A percentile compares a stretch with the other conserved stretches of the same genome.
phyloP scores from a whole-genome alignment of 2,329 filamentous ascomycete species.

The Trichoderma atroviride region DNA sequence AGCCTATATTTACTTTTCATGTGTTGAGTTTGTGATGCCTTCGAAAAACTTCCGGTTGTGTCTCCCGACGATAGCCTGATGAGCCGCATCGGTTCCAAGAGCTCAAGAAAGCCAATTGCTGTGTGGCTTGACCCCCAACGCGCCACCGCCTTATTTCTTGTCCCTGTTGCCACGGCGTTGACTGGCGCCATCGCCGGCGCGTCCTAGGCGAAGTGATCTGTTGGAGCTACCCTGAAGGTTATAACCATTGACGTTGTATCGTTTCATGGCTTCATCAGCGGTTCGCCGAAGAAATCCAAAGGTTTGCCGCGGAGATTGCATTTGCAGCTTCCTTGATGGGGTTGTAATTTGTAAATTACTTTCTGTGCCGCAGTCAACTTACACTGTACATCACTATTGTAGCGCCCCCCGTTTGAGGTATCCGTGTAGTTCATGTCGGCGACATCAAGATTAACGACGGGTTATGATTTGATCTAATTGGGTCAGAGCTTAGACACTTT shows the following conservation, averaged over 20 bases:
- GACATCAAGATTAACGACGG: not conserved
- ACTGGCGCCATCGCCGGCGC: not conserved
- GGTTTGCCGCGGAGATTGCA: not conserved
- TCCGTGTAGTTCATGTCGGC: not conserved
- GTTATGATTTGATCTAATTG: not conserved
- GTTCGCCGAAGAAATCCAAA: not conserved
- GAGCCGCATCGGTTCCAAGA: not conserved
- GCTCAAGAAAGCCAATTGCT: not conserved
- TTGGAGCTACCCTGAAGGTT: slow-evolving; percentile 16
- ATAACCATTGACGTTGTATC: slow-evolving; percentile 1
- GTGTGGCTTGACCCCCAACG: slow-evolving; percentile 6
- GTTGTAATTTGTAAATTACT: not conserved
- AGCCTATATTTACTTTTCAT: not conserved
- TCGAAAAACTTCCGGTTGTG: not conserved
- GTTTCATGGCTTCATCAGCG: not conserved
- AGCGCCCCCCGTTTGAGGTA: not conserved
- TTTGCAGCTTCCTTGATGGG: not conserved
- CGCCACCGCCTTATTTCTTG: slow-evolving; percentile 2
- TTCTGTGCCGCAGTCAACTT: not conserved
- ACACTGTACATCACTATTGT: not conserved
- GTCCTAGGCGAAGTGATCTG: not conserved
- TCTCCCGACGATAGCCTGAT: not conserved
- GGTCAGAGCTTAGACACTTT: slow-evolving; percentile 34
- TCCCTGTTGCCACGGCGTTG: slow-evolving; percentile 10
- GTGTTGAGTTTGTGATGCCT: not conserved